phyloP scores from a whole-genome alignment of 2,329 filamentous ascomycete genomes.

The Graphium sp. region DNA sequence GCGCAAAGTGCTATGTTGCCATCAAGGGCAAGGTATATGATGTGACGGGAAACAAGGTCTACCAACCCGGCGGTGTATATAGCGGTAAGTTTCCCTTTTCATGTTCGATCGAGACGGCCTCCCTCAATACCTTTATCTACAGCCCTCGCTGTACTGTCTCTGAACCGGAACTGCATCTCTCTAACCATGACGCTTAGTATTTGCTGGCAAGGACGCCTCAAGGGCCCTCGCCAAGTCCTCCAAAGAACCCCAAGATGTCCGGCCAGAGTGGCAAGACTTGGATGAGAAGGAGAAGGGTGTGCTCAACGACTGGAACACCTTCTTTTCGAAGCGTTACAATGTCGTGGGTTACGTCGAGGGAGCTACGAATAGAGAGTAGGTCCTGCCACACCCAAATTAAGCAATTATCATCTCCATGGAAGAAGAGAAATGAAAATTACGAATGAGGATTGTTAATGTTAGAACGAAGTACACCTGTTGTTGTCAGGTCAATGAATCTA shows the following conservation, averaged over 20 bases:
- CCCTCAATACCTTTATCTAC: neutral
- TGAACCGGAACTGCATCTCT: neutral
- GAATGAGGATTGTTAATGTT: too few species aligned
- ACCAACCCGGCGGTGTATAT: slow-evolving; percentile 70
- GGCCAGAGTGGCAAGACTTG: slow-evolving; percentile 68
- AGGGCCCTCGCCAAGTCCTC: slow-evolving; percentile 76
- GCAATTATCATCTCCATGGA: too few species aligned
- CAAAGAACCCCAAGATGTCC: slow-evolving; percentile 69
- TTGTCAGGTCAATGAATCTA: too few species aligned
- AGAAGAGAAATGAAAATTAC: too few species aligned
- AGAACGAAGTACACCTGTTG: too few species aligned
- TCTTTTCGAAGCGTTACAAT: slow-evolving; percentile 95
- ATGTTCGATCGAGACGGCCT: neutral
- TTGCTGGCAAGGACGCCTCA: slow-evolving; percentile 92
- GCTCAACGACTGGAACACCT: slow-evolving; percentile 84
- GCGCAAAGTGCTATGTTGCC: slow-evolving; percentile 48
- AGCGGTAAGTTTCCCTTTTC: slow-evolving; percentile 42
- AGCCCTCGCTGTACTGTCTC: neutral
- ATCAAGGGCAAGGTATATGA: slow-evolving; percentile 87
- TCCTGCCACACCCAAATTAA: too few species aligned
- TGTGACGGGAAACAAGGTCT: slow-evolving; percentile 77
- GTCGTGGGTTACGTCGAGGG: slow-evolving; percentile 55
- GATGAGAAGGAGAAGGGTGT: slow-evolving; percentile 71
- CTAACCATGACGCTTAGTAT: slow-evolving; percentile 40
- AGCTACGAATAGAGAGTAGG: slow-evolving; percentile 36